These are phyloP conservation scores for Chernovozyma sophiae-reginae DNA, from an alignment of 1,139 yeast genomes.

Conservation along the genomic window DNA sequence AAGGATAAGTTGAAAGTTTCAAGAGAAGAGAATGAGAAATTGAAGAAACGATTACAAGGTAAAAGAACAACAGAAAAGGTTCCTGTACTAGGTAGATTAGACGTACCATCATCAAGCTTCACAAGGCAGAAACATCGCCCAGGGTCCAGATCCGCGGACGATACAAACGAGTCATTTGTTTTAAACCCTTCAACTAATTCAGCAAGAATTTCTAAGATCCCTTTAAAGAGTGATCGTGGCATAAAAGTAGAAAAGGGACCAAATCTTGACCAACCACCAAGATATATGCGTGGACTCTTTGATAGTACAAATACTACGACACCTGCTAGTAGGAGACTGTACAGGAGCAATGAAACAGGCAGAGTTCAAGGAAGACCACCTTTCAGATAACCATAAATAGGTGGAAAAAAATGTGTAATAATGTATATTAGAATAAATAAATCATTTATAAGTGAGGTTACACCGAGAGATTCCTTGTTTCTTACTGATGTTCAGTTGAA, in stretches of 20 bases:
- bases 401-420: too few species aligned
- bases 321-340: background rate
- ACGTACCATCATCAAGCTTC: background rate
- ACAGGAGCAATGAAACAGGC: background rate
- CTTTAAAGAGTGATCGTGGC: slow-evolving; percentile 1
- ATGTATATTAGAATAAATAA: background rate
- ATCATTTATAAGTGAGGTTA: too few species aligned
- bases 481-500: too few species aligned
- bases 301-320: slow-evolving; percentile 16
- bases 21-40: slow-evolving; percentile 22
- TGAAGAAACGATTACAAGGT: slow-evolving; percentile 17
- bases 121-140: background rate
- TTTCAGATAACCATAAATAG: slow-evolving; percentile 17
- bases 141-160: slow-evolving; percentile 10
- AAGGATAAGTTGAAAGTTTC: slow-evolving; percentile 19
- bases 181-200: slow-evolving; percentile 12
- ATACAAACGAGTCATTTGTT: slow-evolving; percentile 23
- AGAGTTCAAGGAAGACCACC: slow-evolving; percentile 16
- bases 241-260: slow-evolving; percentile 20
- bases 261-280: slow-evolving; percentile 42
- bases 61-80: background rate
- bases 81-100: background rate
- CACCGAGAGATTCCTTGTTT: too few species aligned
- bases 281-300: slow-evolving; percentile 41
- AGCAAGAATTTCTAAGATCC: slow-evolving; percentile 5